These are phyloP conservation scores for Eimeria tenella DNA, from an alignment of 169 alveolate genomes.

Conservation along the genomic window DNA sequence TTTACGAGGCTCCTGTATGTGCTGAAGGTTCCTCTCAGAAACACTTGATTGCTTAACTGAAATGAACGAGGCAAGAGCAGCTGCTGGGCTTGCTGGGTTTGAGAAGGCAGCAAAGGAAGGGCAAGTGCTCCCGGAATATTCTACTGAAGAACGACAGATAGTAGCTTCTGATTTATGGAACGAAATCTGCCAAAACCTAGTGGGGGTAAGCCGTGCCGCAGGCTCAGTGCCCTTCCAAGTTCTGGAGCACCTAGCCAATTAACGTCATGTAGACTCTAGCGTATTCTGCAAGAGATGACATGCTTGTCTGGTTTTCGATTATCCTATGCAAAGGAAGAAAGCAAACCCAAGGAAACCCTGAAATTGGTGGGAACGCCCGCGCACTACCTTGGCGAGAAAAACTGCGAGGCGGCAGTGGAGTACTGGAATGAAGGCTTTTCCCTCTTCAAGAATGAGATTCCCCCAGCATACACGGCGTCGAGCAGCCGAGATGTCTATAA, in stretches of 20 bases:
- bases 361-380: slow-evolving; percentile 29
- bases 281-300: no score
- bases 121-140: no score
- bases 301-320: no score
- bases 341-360: no score
- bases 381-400: not conserved
- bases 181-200: not conserved
- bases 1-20: no score
- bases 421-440: not conserved
- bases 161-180: no score
- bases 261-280: no score
- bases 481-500: not conserved
- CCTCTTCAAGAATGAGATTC: slow-evolving; percentile 9
- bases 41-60: not conserved
- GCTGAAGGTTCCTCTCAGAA: no score
- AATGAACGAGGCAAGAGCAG: slow-evolving; percentile 7
- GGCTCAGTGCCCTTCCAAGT: no score
- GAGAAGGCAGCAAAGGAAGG: not conserved
- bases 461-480: not conserved
- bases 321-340: no score
- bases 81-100: slow-evolving; percentile 32
- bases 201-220: not conserved
- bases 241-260: no score
- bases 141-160: no score
- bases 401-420: slow-evolving; percentile 56